Conservation (phyloP, 75 land plant genomes). For the Cupressus sempervirens region DNA sequence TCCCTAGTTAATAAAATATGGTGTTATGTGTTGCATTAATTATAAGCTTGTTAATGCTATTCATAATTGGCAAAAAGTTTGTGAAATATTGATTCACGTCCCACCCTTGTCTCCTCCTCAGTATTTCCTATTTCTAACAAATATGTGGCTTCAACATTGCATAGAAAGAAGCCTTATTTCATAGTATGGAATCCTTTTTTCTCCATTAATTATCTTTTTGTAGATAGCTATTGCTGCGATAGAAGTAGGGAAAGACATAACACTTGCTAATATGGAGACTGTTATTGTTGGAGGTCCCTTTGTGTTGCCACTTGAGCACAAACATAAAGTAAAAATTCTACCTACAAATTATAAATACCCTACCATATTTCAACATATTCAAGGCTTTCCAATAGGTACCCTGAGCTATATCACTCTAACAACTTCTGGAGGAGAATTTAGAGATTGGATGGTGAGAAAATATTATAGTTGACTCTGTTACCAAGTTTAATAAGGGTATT, state of each 20-base stretch:
- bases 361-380: conserved; percentile 97
- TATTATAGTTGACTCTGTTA: conserved; percentile 95
- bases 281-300: conserved; percentile 98
- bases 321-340: conserved; percentile 90
- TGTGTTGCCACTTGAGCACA: conserved; percentile 93
- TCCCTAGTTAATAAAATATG: no score
- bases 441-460: conserved; percentile 99
- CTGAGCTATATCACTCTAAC: conserved; percentile 83
- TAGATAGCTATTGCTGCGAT: conserved; percentile 99
- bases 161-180: no score
- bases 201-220: no score
- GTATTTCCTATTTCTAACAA: no score
- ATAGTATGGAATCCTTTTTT: no score
- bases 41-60: no score
- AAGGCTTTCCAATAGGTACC: conserved; percentile 94
- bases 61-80: no score
- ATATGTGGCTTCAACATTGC: no score
- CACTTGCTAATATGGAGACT: conserved; percentile 95
- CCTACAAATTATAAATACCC: conserved; percentile 99
- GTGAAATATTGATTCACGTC: no score
- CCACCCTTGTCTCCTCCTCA: no score
- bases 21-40: no score
- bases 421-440: conserved; percentile 98
- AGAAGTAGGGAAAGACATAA: conserved; percentile 95
- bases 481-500: conserved; percentile 91